phyloP scores from a whole-genome alignment of 352 stramenopile genomes.

The Pythium aquatile region DNA sequence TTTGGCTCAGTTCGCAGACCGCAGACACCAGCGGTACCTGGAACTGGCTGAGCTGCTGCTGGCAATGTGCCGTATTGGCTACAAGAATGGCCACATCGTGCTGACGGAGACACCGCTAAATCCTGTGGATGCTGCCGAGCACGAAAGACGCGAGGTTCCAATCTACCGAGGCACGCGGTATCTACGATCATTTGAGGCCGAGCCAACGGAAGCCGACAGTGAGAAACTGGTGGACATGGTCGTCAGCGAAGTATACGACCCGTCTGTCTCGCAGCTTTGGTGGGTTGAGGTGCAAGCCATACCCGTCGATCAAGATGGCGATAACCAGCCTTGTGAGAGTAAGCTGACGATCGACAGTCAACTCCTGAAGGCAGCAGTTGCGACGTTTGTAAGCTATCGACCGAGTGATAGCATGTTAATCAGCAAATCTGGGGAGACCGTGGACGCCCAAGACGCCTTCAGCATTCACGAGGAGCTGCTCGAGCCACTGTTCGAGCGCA shows the following conservation, averaged over 20 bases:
- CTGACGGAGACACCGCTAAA: conserved; percentile 36
- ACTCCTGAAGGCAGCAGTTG: conserved; percentile 33
- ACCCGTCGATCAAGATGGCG: conserved; percentile 22
- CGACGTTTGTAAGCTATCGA: conserved; percentile 49
- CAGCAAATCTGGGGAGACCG: not conserved
- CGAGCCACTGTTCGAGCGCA: conserved; percentile 36
- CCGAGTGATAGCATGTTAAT: conserved; percentile 39
- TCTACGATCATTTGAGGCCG: conserved; percentile 11
- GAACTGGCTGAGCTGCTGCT: conserved; percentile 51
- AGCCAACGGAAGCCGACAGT: not conserved
- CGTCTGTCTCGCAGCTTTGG: conserved; percentile 52
- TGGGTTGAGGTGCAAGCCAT: conserved; percentile 57
- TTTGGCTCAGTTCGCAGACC: conserved; percentile 26
- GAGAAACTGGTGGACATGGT: conserved; percentile 36
- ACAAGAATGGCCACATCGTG: conserved; percentile 70
- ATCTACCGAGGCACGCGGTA: conserved; percentile 57
- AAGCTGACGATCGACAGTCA: conserved; percentile 38
- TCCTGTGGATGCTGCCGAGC: not conserved
- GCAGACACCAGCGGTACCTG: conserved; percentile 35
- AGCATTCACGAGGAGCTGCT: conserved; percentile 57
- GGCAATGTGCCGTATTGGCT: conserved; percentile 46
- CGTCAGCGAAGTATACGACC: conserved; percentile 54
- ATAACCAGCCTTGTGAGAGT: conserved; percentile 8
- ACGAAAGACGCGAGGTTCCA: conserved; percentile 24
- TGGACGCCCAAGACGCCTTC: conserved; percentile 36